Conservation (phyloP, 139 green algal genomes). For the Nannochloris sp. region DNA sequence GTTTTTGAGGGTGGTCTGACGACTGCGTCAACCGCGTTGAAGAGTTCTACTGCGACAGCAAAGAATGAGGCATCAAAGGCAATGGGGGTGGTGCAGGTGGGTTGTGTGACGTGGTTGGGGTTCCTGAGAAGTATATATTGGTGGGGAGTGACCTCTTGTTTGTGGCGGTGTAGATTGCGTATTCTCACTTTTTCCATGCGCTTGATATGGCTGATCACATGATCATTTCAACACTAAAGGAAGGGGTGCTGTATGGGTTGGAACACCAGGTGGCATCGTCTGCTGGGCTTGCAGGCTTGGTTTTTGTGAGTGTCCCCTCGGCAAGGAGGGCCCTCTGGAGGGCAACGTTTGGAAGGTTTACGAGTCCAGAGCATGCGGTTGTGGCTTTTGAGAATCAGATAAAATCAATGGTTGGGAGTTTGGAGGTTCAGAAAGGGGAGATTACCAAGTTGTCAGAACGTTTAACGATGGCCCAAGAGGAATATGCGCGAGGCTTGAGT, state of each 20-base stretch:
- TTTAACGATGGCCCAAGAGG: constrained; percentile 13
- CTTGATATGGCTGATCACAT: neutral
- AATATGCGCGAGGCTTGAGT: constrained; percentile 25
- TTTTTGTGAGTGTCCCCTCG: constrained; percentile 16
- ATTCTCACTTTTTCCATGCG: constrained; percentile 2
- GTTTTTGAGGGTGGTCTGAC: constrained; percentile 14
- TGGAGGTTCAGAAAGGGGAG: constrained; percentile 19
- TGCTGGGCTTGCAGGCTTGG: neutral
- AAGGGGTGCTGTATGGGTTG: constrained; percentile 12
- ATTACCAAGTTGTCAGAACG: constrained; percentile 21
- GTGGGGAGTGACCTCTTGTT: no score
- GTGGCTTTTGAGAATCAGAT: constrained; percentile 7
- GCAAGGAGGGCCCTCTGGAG: constrained; percentile 24
- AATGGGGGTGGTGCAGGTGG: constrained; percentile 1
- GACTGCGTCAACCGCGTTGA: constrained; percentile 3
- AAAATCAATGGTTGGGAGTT: constrained; percentile 2
- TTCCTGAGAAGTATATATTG: neutral
- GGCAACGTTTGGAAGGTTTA: constrained; percentile 15
- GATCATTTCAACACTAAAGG: neutral
- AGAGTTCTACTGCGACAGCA: neutral
- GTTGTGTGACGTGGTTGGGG: neutral
- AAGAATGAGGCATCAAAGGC: constrained; percentile 6
- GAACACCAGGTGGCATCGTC: constrained; percentile 16
- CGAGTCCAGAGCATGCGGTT: constrained; percentile 9
- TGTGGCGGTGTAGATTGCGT: neutral